These are phyloP conservation scores for Boletellus ananiceps DNA, from an alignment of 768 basidiomycete genomes.

Conservation along the genomic window DNA sequence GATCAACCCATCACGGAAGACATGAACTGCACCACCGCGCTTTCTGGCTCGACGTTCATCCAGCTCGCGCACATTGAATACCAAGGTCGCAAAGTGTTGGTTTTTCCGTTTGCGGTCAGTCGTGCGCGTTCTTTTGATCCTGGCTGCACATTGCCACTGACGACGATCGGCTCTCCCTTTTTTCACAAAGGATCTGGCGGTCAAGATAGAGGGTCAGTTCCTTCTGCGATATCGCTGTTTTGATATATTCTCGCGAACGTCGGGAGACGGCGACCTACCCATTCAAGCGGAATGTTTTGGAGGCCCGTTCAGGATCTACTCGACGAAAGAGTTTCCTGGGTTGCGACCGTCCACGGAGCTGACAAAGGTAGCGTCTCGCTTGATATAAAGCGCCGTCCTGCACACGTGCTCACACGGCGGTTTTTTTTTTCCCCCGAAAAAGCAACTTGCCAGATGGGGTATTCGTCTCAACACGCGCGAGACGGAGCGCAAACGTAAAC, in stretches of 20 bases:
- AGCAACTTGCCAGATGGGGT: slow-evolving; percentile 34
- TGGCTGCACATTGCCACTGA: slow-evolving; percentile 1
- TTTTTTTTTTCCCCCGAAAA: neutral
- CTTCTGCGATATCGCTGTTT: slow-evolving; percentile 69
- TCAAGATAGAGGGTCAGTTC: slow-evolving; percentile 62
- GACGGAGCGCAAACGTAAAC: slow-evolving; percentile 34
- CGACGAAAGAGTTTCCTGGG: slow-evolving; percentile 73
- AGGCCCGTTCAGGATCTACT: slow-evolving; percentile 63
- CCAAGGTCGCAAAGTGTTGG: slow-evolving; percentile 46
- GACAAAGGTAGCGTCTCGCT: slow-evolving; percentile 47
- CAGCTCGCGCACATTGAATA: slow-evolving; percentile 53
- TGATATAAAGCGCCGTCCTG: neutral
- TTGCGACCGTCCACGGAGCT: slow-evolving; percentile 63
- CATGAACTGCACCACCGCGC: slow-evolving; percentile 41
- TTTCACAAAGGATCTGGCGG: slow-evolving; percentile 55
- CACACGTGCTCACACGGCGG: slow-evolving; percentile 7
- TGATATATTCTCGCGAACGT: slow-evolving; percentile 46
- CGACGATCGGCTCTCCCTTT: neutral
- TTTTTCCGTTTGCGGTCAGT: slow-evolving; percentile 62
- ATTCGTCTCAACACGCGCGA: slow-evolving; percentile 36
- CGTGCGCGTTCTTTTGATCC: slow-evolving; percentile 7
- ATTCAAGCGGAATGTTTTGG: slow-evolving; percentile 65
- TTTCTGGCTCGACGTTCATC: slow-evolving; percentile 61
- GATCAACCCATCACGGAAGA: slow-evolving; percentile 43
- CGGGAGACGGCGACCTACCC: slow-evolving; percentile 31